Evolutionary conservation across 179 eudicot genomes (phyloP).

Genomic region (Sideroxylon spinosum): DNA sequence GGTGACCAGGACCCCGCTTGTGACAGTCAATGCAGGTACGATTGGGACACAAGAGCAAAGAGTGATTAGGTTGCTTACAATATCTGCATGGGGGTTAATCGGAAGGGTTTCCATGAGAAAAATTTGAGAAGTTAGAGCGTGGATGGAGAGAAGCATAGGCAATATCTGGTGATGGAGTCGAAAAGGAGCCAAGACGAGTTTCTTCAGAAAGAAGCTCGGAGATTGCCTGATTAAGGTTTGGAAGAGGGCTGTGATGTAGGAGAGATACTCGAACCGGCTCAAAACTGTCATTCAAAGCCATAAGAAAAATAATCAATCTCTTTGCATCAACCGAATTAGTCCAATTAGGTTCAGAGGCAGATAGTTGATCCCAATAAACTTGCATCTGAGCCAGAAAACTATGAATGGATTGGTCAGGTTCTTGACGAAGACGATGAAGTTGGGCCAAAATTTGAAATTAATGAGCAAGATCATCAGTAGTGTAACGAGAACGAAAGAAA

Average conservation of each 20-base stretch:
- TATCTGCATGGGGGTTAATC: too few species aligned
- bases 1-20: too few species aligned
- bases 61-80: too few species aligned
- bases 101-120: too few species aligned
- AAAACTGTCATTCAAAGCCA: background rate
- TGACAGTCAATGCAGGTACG: too few species aligned
- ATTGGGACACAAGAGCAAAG: too few species aligned
- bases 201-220: constrained; percentile 3
- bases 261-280: background rate
- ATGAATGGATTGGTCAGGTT: background rate
- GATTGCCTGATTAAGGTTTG: background rate
- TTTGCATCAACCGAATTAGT: too few species aligned
- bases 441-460: background rate
- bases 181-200: background rate
- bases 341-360: too few species aligned
- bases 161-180: background rate
- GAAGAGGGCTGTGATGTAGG: background rate
- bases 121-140: too few species aligned
- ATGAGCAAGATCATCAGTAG: background rate
- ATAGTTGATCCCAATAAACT: too few species aligned
- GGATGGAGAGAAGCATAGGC: background rate
- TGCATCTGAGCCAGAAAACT: background rate
- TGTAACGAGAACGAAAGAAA: background rate
- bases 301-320: too few species aligned
- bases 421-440: background rate